Evolutionary conservation across 768 basidiomycete species (phyloP).

Genomic region (Rhizopogon vesiculosus): DNA sequence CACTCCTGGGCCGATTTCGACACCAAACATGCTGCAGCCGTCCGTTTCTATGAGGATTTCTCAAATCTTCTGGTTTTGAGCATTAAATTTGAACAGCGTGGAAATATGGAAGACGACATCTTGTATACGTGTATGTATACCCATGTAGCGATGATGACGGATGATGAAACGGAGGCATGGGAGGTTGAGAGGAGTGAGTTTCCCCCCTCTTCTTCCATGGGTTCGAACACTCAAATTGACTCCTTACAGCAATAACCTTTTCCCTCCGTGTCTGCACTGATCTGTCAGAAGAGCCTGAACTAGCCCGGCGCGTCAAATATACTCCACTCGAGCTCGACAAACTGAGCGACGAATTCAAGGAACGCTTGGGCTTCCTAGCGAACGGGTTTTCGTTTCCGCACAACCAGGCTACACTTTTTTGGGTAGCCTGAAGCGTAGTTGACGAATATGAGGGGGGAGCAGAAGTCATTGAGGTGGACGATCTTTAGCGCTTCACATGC

Average conservation of each 20-base stretch:
- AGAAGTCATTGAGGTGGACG: background rate
- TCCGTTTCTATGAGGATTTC: constrained; percentile 81
- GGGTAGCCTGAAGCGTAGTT: background rate
- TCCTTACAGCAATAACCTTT: constrained; percentile 53
- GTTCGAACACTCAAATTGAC: constrained; percentile 3
- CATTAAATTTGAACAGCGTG: constrained; percentile 44
- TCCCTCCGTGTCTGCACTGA: constrained; percentile 46
- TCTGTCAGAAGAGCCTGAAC: constrained; percentile 26
- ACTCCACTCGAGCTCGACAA: constrained; percentile 61
- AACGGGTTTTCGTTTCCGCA: constrained; percentile 65
- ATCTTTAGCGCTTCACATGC: background rate
- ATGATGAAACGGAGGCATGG: constrained; percentile 28
- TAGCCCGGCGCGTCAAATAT: constrained; percentile 43
- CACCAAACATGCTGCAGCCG: constrained; percentile 53
- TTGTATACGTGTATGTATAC: constrained; percentile 67
- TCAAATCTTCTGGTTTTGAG: constrained; percentile 72
- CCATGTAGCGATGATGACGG: constrained; percentile 30
- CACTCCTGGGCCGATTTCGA: constrained; percentile 36
- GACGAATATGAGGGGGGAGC: background rate
- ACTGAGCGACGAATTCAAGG: constrained; percentile 51
- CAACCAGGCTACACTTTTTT: constrained; percentile 62
- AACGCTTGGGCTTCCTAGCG: constrained; percentile 56
- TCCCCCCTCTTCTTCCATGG: background rate
- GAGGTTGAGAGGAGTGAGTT: constrained; percentile 28
- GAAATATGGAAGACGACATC: constrained; percentile 49